A percentile compares a stretch with the other conserved stretches of the same genome.
phyloP scores from a whole-genome alignment of 257 asterid species.

The Orobanche coerulescens region DNA sequence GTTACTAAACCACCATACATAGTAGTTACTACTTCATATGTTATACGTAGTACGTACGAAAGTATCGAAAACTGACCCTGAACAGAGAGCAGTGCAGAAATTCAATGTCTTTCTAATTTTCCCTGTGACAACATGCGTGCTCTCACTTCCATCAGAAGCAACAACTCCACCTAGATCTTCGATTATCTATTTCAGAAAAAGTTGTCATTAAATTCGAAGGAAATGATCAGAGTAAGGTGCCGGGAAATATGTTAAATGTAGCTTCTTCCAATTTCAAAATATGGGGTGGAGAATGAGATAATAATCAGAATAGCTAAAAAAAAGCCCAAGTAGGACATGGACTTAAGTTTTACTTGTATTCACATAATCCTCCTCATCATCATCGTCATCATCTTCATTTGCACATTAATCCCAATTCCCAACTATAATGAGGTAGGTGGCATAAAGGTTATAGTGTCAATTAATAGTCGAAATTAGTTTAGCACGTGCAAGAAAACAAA shows the following conservation, averaged over 20 bases:
- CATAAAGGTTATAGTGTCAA: no score
- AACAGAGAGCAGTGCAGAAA: constrained; percentile 87
- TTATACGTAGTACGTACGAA: constrained; percentile 12
- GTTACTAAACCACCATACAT: neutral
- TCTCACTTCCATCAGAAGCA: constrained; percentile 58
- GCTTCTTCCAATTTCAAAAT: neutral
- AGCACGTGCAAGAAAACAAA: no score
- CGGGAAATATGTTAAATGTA: neutral
- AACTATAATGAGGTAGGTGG: no score
- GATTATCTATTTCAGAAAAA: constrained; percentile 48
- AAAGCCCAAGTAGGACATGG: neutral
- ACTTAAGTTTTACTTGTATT: neutral
- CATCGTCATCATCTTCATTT: no score
- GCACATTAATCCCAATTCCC: no score
- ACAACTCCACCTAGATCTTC: constrained; percentile 81
- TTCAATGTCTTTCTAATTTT: constrained; percentile 72
- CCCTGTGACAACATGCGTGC: constrained; percentile 84
- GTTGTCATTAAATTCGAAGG: neutral
- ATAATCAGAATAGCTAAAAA: neutral
- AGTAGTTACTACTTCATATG: neutral
- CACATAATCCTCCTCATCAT: neutral
- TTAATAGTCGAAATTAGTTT: no score
- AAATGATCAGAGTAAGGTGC: neutral
- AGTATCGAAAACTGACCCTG: constrained; percentile 61
- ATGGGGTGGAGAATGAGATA: neutral